phyloP scores from a whole-genome alignment of 345 rosid genomes.

The Pistacia vera region DNA sequence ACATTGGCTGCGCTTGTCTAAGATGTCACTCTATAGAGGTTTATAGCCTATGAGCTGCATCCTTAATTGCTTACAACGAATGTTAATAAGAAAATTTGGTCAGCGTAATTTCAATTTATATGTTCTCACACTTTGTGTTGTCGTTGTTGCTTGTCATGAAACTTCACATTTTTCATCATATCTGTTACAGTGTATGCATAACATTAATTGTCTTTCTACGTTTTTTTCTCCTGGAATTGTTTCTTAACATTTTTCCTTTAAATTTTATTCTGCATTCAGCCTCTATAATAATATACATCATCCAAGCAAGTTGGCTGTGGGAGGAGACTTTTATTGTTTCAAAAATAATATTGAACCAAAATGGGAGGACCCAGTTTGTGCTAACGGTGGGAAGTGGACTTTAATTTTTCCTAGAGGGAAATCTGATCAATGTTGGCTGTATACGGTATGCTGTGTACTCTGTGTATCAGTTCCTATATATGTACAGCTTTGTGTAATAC shows the following conservation, averaged over 20 bases:
- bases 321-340: conserved; percentile 89
- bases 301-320: conserved; percentile 67
- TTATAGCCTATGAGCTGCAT: background rate
- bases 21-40: background rate
- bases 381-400: conserved; percentile 97
- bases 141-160: background rate
- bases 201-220: background rate
- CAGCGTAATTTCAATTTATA: background rate
- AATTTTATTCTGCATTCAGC: conserved; percentile 40
- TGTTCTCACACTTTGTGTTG: background rate
- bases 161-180: too few species aligned
- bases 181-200: background rate
- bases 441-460: conserved; percentile 51
- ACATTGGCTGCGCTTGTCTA: background rate
- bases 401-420: conserved; percentile 47
- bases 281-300: conserved; percentile 71
- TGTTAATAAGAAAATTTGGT: too few species aligned
- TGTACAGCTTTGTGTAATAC: background rate
- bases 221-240: conserved; percentile 1
- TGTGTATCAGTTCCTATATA: background rate
- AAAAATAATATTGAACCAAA: conserved; percentile 85
- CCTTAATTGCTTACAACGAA: background rate
- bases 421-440: conserved; percentile 77
- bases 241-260: background rate
- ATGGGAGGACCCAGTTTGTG: conserved; percentile 97